A percentile compares a stretch with the other conserved stretches of the same genome.
Evolutionary conservation across 2,329 filamentous ascomycete species (phyloP).

Genomic region (Chrysosporium queenslandicum): DNA sequence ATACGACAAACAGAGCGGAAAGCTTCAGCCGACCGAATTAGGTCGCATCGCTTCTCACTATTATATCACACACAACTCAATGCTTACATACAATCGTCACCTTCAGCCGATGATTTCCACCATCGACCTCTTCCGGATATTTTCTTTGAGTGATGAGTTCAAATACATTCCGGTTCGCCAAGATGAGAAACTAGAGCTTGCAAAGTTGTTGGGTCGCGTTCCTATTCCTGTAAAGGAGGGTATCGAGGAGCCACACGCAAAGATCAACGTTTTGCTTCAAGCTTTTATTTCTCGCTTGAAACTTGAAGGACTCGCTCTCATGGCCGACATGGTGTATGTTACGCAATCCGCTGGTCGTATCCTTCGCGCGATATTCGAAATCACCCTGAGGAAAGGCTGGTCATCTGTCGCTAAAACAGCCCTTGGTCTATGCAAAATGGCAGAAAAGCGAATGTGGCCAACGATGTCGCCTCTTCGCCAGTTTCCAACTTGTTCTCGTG

Average conservation of each 20-base stretch:
- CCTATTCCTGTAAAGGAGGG: slow-evolving; percentile 96
- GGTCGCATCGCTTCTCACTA: slow-evolving; percentile 95
- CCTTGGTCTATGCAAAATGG: slow-evolving; percentile 95
- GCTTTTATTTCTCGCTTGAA: slow-evolving; percentile 93
- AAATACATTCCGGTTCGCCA: slow-evolving; percentile 97
- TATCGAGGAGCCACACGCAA: slow-evolving; percentile 91
- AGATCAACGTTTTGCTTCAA: slow-evolving; percentile 95
- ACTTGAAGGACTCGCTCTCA: slow-evolving; percentile 83
- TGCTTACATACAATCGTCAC: slow-evolving; percentile 93
- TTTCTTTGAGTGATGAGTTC: slow-evolving; percentile 93
- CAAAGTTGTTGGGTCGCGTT: slow-evolving; percentile 78
- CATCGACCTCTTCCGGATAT: slow-evolving; percentile 93
- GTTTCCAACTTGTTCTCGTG: slow-evolving; percentile 69
- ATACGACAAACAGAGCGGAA: slow-evolving; percentile 89
- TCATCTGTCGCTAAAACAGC: slow-evolving; percentile 84
- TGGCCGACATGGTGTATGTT: slow-evolving; percentile 98
- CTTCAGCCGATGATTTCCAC: slow-evolving; percentile 86
- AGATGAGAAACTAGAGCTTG: slow-evolving; percentile 92
- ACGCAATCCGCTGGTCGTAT: slow-evolving; percentile 97
- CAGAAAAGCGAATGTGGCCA: slow-evolving; percentile 98
- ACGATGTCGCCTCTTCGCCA: slow-evolving; percentile 95
- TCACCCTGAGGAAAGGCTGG: slow-evolving; percentile 95
- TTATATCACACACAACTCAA: slow-evolving; percentile 92
- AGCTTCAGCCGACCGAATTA: slow-evolving; percentile 81
- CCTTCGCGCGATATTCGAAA: slow-evolving; percentile 89